Conservation (phyloP, 345 rosid species). For the Stellera chamaejasme region DNA sequence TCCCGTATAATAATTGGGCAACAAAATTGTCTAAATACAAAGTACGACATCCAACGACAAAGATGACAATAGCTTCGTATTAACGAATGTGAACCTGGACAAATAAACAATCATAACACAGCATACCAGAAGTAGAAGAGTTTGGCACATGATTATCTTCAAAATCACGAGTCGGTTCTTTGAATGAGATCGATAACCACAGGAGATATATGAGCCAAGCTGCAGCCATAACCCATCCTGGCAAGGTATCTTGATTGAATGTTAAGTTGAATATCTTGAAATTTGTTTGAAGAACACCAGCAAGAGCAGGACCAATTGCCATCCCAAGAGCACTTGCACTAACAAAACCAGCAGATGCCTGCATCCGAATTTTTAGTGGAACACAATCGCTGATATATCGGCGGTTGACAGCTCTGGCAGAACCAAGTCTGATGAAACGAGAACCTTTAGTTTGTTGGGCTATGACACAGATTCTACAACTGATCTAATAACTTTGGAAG, state of each 20-base stretch:
- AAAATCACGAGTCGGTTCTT: conserved; percentile 63
- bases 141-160: conserved; percentile 31
- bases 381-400: conserved; percentile 98
- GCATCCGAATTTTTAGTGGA: conserved; percentile 82
- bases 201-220: conserved; percentile 85
- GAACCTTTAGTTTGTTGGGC: too few species aligned
- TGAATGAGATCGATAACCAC: conserved; percentile 79
- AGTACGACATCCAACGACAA: background rate
- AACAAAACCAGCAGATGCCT: conserved; percentile 98
- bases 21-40: background rate
- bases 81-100: background rate
- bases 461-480: background rate
- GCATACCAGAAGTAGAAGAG: conserved; percentile 45
- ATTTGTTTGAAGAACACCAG: conserved; percentile 83
- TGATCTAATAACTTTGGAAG: background rate
- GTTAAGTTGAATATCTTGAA: conserved; percentile 77
- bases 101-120: conserved; percentile 8
- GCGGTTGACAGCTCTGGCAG: conserved; percentile 98
- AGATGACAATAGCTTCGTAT: background rate
- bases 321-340: conserved; percentile 99
- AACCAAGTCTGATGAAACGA: conserved; percentile 62
- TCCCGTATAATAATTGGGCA: background rate
- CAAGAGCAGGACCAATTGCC: conserved; percentile 99
- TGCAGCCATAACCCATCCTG: conserved; percentile 98
- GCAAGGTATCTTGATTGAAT: conserved; percentile 74